These are phyloP conservation scores for Drechslerella dactyloides DNA, from an alignment of 2,329 filamentous ascomycete genomes.

Conservation along the genomic window DNA sequence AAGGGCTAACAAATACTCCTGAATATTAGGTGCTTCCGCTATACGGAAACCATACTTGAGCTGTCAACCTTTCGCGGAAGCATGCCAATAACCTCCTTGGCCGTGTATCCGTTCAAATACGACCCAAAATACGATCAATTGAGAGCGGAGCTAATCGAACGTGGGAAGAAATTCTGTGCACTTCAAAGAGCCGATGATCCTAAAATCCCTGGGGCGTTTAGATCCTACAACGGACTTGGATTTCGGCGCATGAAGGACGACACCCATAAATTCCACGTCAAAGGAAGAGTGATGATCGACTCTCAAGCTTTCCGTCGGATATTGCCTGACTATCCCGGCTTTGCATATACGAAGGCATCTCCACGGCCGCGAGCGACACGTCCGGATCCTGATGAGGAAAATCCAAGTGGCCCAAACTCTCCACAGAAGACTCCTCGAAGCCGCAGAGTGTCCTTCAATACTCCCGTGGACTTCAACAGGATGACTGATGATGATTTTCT, in stretches of 20 bases:
- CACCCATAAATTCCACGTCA: slow-evolving; percentile 79
- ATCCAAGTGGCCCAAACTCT: not conserved
- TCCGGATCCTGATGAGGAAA: not conserved
- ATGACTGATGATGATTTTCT: slow-evolving; percentile 78
- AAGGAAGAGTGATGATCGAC: slow-evolving; percentile 89
- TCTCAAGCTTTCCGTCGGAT: slow-evolving; percentile 79
- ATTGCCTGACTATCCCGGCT: slow-evolving; percentile 77
- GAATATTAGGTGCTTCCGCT: not conserved
- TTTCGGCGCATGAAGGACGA: slow-evolving; percentile 68
- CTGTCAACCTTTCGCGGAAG: slow-evolving; percentile 71
- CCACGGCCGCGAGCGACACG: not conserved
- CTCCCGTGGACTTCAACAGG: slow-evolving; percentile 43
- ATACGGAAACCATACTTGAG: slow-evolving; percentile 1
- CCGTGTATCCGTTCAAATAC: slow-evolving; percentile 79
- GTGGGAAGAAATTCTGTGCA: slow-evolving; percentile 81
- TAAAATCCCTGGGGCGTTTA: slow-evolving; percentile 57
- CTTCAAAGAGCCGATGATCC: slow-evolving; percentile 82
- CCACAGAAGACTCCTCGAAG: not conserved
- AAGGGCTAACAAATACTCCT: not conserved
- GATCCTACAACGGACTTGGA: slow-evolving; percentile 75
- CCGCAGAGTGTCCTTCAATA: slow-evolving; percentile 10
- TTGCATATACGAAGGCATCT: not conserved
- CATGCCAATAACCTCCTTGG: slow-evolving; percentile 78
- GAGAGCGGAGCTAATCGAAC: slow-evolving; percentile 72
- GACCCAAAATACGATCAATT: slow-evolving; percentile 70